Evolutionary conservation across 495 filamentous ascomycete species (phyloP), one percentile per base, ranked within the genome.

Genomic region (Penicillium waksmanii): DNA sequence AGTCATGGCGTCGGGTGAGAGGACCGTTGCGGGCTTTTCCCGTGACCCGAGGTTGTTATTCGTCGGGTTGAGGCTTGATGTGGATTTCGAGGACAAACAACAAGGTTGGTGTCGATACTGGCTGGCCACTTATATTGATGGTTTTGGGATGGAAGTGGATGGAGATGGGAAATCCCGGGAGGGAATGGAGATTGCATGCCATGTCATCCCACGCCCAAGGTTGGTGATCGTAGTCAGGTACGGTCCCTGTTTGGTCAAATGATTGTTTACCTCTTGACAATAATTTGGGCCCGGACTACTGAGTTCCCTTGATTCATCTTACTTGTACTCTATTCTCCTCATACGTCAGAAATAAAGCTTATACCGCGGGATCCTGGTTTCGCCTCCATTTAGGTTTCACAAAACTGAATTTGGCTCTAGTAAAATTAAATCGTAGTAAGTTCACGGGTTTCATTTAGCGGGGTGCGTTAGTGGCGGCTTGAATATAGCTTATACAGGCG

Each of bases 31-130:
- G 60, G 60, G 56, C 62, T 57, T 60, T 60, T 53, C 50, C 51
- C 56, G 25, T 53, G 55, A 60, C 56, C 66, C 62, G 60, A 66
- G 62, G 13, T 43, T 23, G 19, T 53, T 40, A 70, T 70, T 67
- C 59, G 65, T 44, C 52, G 35, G 21, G 12, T 38, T n/a, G 42
- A 21, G 49, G 19, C 31, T 42, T 19, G 52, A 27, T 9, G 52
- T 40, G 43, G 53, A 23, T 31, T n/a, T 15, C 18, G 33, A 27
- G 6, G 34, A 4, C 15, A 18, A 33, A 17, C 33, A 21, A 25
- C 49, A 27, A 42, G 36, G 56, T 31, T 53, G 17, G 49, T 9
- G 27, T 31, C 27, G 27, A 31, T 31, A 9, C 27, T 31, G 27
- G 27, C 8, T 9, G 6, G 27, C 27, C 27, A 31, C 27, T 31